phyloP scores from a whole-genome alignment of 225 moss, liverwort and hornwort species.

The Thuidium tamariscinum region DNA sequence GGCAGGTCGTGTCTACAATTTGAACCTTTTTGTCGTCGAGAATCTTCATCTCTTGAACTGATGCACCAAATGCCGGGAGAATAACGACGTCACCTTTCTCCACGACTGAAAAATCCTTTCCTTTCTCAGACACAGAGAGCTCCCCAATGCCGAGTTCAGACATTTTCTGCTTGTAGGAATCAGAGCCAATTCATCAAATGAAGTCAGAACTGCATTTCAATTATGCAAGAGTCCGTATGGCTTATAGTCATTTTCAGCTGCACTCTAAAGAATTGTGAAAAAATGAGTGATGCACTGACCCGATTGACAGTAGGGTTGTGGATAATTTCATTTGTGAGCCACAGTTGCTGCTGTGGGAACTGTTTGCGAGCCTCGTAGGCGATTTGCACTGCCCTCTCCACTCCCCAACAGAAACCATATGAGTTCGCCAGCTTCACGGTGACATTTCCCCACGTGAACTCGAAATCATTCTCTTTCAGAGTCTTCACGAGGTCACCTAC shows the following conservation, averaged over 20 bases:
- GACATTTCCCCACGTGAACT: slow-evolving; percentile 69
- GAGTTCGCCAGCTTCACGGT: slow-evolving; percentile 79
- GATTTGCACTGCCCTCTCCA: slow-evolving; percentile 93
- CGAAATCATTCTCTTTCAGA: slow-evolving; percentile 68
- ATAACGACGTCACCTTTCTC: slow-evolving; percentile 70
- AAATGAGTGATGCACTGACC: slow-evolving; percentile 3
- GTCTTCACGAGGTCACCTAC: slow-evolving; percentile 69
- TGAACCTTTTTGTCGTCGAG: slow-evolving; percentile 80
- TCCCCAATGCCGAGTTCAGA: slow-evolving; percentile 48
- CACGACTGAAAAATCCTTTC: slow-evolving; percentile 77
- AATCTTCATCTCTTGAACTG: slow-evolving; percentile 81
- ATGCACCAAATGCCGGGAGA: slow-evolving; percentile 92
- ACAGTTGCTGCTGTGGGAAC: slow-evolving; percentile 66
- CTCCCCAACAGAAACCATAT: slow-evolving; percentile 97
- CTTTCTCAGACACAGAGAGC: slow-evolving; percentile 49
- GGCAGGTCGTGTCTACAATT: slow-evolving; percentile 97
- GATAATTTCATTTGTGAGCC: slow-evolving; percentile 98
- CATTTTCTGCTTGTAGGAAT: slow-evolving; percentile 55
- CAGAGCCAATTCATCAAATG: not conserved
- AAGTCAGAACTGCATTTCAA: not conserved
- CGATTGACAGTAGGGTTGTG: slow-evolving; percentile 92
- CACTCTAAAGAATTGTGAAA: not conserved
- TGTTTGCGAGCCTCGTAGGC: slow-evolving; percentile 93
- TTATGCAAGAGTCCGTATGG: not conserved
- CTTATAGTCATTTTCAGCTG: not conserved